Percentiles rank a stretch among this genome's conserved stretches.
Evolutionary conservation across 202 grass and related monocot genomes (phyloP).

Genomic region (Musa balbisiana): DNA sequence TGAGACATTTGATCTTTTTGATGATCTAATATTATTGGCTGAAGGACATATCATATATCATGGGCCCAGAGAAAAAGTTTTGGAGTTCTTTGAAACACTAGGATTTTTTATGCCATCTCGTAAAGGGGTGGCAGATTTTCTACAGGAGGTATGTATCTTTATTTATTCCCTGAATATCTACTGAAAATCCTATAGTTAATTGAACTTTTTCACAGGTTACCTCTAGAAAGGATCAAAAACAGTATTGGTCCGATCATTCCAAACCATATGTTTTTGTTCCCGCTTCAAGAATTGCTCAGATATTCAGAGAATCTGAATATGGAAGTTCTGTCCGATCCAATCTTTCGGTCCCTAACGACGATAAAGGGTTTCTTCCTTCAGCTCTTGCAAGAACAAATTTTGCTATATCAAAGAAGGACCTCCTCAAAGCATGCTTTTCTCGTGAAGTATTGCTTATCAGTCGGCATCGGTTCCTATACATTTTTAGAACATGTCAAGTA

Average conservation of each 20-base stretch:
- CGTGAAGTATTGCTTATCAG: constrained; percentile 58
- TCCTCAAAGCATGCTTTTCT: constrained; percentile 49
- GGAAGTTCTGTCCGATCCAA: constrained; percentile 26
- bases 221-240: constrained; percentile 69
- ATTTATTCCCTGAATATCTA: not conserved
- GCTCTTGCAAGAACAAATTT: constrained; percentile 57
- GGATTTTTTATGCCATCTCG: constrained; percentile 59
- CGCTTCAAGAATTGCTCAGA: constrained; percentile 38
- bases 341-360: constrained; percentile 17
- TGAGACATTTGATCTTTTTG: constrained; percentile 75
- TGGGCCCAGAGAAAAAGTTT: constrained; percentile 35
- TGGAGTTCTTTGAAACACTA: constrained; percentile 48
- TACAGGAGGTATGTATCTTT: constrained; percentile 47
- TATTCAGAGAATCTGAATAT: constrained; percentile 48
- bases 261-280: constrained; percentile 48
- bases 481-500: constrained; percentile 67
- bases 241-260: constrained; percentile 54
- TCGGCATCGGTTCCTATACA: constrained; percentile 62
- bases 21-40: constrained; percentile 66
- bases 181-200: not conserved
- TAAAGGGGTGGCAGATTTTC: constrained; percentile 67
- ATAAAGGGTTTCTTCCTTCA: constrained; percentile 10
- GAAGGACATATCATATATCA: constrained; percentile 70
- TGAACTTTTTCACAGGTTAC: constrained; percentile 35
- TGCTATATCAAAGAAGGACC: constrained; percentile 47